Base-by-base conservation (phyloP, 495 filamentous ascomycete species). In the Penicillium steckii region DNA sequence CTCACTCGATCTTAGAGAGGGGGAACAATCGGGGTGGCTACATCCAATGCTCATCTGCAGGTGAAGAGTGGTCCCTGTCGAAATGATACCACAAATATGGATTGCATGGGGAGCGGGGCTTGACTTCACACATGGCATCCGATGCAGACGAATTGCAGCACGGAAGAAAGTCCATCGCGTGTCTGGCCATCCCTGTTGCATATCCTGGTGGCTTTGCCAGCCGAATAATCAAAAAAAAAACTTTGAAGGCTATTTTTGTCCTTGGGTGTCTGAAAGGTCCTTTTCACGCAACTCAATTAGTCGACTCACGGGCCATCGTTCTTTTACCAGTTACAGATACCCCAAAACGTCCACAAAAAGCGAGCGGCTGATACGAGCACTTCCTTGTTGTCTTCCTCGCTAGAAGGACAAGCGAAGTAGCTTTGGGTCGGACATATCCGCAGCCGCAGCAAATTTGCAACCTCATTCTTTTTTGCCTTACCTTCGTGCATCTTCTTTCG, bases 161-260 rank as follows among this genome's bases (percentile, higher is more conserved):
- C 37, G 43, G 15, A 24, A 40, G 50, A n/a, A 53, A 41, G 38
- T 41, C 60, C 60, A 62, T 46, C 43, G 45, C 33, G 37, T 62
- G 53, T 60, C 52, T 57, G 47, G 48, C 40, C 37, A 48, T 37
- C 35, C 46, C 27, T 43, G 38, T 23, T 62, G 55, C 55, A 46
- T 50, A 33, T 47, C 44, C 48, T 55, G 29, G 56, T 50, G 33
- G 50, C 23, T 27, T 46, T 32, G 23, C 44, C 42, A 23, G 48
- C 33, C 50, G 48, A 53, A 27, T 30, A 51, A 46, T 33, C 50
- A 51, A 53, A 27, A 30, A 51, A 46, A 46, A 48, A 48, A 24
- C 19, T 43, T 50, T 47, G 50, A 47, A 8, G n/a, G 48, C 55
- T 63, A 65, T 58, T 62, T 61, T 64, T 56, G 61, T 50, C 25